These are phyloP conservation scores for Tuber aestivum DNA, from an alignment of 495 filamentous ascomycete genomes.

Conservation along the genomic window DNA sequence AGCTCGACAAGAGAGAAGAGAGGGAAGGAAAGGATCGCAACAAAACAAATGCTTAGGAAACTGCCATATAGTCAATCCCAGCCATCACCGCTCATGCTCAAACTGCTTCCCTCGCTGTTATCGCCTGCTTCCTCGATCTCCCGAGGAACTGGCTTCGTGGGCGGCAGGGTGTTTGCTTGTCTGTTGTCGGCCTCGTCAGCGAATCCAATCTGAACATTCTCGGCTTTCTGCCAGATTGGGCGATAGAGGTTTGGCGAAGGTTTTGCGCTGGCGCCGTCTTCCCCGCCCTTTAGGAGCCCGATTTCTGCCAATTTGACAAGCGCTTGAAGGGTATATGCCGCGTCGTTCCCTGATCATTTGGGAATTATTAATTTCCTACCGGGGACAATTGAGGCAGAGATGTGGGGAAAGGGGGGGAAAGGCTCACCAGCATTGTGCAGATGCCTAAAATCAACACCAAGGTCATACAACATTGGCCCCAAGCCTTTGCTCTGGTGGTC, in stretches of 20 bases:
- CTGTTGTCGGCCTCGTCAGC: slow-evolving; percentile 22
- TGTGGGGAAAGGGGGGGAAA: neutral
- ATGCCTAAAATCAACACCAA: slow-evolving; percentile 58
- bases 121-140: neutral
- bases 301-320: slow-evolving; percentile 63
- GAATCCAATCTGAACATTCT: slow-evolving; percentile 31
- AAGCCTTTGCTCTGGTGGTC: slow-evolving; percentile 54
- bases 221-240: slow-evolving; percentile 18
- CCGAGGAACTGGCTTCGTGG: neutral
- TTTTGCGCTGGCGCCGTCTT: slow-evolving; percentile 2
- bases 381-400: neutral
- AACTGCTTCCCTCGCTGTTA: slow-evolving; percentile 21
- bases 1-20: neutral
- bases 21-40: neutral
- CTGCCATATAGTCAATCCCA: slow-evolving; percentile 17
- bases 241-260: neutral
- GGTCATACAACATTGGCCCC: slow-evolving; percentile 54
- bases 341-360: slow-evolving; percentile 68
- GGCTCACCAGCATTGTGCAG: slow-evolving; percentile 69
- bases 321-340: slow-evolving; percentile 71
- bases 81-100: slow-evolving; percentile 28
- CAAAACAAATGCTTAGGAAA: neutral
- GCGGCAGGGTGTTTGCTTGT: slow-evolving; percentile 18
- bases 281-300: slow-evolving; percentile 26
- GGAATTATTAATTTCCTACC: neutral